phyloP scores from a whole-genome alignment of 1,284 basidiomycete genomes.

The Ustilago esculenta region DNA sequence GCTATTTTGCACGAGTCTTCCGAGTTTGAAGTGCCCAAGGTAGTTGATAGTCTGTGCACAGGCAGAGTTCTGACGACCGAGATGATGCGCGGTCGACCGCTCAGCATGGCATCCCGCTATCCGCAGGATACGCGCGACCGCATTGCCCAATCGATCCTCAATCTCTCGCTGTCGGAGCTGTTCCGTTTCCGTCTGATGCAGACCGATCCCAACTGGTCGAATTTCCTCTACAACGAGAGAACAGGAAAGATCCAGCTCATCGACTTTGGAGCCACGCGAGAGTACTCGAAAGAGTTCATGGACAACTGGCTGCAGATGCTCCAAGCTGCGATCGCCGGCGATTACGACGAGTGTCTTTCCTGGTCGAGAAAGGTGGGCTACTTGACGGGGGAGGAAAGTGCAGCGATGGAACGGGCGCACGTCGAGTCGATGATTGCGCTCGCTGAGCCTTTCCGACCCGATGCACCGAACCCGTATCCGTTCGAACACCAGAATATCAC shows the following conservation, averaged over 20 bases:
- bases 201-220: slow-evolving; percentile 98
- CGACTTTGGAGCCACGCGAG: slow-evolving; percentile 93
- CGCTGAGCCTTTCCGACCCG: slow-evolving; percentile 79
- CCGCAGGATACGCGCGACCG: slow-evolving; percentile 79
- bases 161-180: slow-evolving; percentile 87
- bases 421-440: slow-evolving; percentile 80
- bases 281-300: slow-evolving; percentile 87
- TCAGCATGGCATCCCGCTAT: slow-evolving; percentile 75
- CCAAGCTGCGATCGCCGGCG: slow-evolving; percentile 78
- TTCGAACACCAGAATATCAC: slow-evolving; percentile 79
- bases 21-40: slow-evolving; percentile 83
- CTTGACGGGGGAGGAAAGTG: slow-evolving; percentile 85
- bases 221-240: slow-evolving; percentile 85
- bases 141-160: slow-evolving; percentile 85
- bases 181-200: slow-evolving; percentile 95
- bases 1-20: slow-evolving; percentile 64
- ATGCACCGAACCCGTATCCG: slow-evolving; percentile 74
- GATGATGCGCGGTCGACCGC: slow-evolving; percentile 80
- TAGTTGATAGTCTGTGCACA: slow-evolving; percentile 80
- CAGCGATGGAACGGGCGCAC: slow-evolving; percentile 91
- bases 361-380: slow-evolving; percentile 86
- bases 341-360: slow-evolving; percentile 76
- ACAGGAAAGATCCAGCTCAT: slow-evolving; percentile 78
- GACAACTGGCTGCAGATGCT: slow-evolving; percentile 85
- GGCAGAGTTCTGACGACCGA: slow-evolving; percentile 89